Evolutionary conservation across 257 asterid species (phyloP), one percentile per base, ranked within the genome.

Genomic region (Gentiana straminea): DNA sequence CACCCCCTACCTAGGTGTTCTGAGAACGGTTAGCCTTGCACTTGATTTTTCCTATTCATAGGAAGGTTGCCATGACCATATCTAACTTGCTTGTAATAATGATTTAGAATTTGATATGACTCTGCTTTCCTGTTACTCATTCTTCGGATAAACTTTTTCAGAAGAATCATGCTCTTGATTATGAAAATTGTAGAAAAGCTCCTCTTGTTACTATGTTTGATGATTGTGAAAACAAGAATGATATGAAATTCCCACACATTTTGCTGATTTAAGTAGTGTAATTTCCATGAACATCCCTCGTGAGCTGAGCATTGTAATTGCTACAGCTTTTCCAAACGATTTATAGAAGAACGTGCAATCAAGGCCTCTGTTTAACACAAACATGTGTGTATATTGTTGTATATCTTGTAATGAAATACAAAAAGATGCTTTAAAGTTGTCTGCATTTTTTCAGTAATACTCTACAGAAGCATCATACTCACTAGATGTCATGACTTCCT

Each of bases 61-160:
- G 54, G 73, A 81, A 33, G 82, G 76, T 51, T 79, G 77, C 8
- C 81, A 64, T 61, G 79, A 64, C 80, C 89, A 76, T 47, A 53
- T 68, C 33, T 57, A 2, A 72, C 47, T n/a, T 73, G 83, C 51
- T 75, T n/a, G n/a, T n/a, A n/a, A n/a, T n/a, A n/a, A n/a, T n/a
- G n/a, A n/a, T n/a, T 69, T 49, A 79, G 80, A 1, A 65, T 69
- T 46, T 75, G 79, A 53, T 57, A 75, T 1, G 82, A 76, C 52
- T 58, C 77, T 57, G 51, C 52, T 39, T 58, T 72, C 64, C 59
- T 79, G 46, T 65, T 74, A 8, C 24, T 57, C 46, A 13, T 13
- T 37, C 55, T 35, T 37, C 49, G 57, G 35, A 3, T 41, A 41
- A 2, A 41, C 8, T 41, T 41, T 41, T 41, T 5, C 10, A 41